Base-by-base conservation (phyloP, 495 filamentous ascomycete species). In the Pseudotulostoma volvatum region DNA sequence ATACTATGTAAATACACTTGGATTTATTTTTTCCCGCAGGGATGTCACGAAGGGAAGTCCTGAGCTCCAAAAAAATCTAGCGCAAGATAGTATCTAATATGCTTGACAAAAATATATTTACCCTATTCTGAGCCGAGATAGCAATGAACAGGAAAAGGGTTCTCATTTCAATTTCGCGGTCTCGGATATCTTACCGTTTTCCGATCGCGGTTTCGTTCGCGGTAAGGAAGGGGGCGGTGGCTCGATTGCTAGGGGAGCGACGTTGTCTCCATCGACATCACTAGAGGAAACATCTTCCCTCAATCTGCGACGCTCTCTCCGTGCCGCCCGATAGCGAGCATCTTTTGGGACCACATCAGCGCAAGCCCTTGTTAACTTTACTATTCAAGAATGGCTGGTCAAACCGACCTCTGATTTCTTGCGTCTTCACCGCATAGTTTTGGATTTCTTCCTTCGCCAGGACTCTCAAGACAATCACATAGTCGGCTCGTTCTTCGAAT, bases 391-490 rank as follows among this genome's bases (percentile, higher is more conserved):
- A 33, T 20, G 11, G 13, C 25, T 46, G 34, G 41, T n/a, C 25
- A 43, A 31, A 28, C 56, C 47, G 64, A 85, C 82, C 80, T 77
- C 84, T 68, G 35, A 92, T 70, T 46, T 79, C 66, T 36, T 76
- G 71, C 1, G 84, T 93, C 18, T 75, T 77, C 33, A 72, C 68
- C 9, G 83, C 81, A 50, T 84, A 80, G 2, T 65, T 73, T 51
- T 90, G 77, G 34, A 93, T 85, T 47, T 93, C 82, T 39, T 86
- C 80, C 57, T 79, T 81, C 17, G 64, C 74, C 48, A 93, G 51
- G 13, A 90, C 83, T 28, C 83, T 63, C 41, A 90, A 58, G 3
- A 90, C 84, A 56, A 93, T 88, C 28, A 93, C 81, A 53, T 81
- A 84, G 33, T 88, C 81, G 34, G 79, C 63, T 31, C 81, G 69